A percentile compares a stretch with the other conserved stretches of the same genome.
Evolutionary conservation across 805 yeast genomes (phyloP).

Genomic region (Debaryomyces tyrocola): DNA sequence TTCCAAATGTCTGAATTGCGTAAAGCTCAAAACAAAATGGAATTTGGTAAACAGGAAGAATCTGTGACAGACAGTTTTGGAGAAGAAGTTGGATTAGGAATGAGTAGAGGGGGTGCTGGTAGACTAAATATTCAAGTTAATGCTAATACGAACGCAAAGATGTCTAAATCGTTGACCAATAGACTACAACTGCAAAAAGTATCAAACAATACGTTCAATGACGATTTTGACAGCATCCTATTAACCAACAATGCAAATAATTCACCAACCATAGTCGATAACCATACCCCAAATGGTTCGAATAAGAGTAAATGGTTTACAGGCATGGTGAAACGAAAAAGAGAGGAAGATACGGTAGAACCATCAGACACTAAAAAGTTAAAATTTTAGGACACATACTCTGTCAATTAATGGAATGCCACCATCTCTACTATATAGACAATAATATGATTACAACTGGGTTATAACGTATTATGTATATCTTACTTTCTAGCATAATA

Average conservation of each 20-base stretch:
- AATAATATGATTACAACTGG: not conserved
- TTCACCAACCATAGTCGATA: not conserved
- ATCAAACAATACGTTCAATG: slow-evolving; percentile 5
- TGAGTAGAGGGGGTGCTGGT: slow-evolving; percentile 46
- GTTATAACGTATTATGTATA: not conserved
- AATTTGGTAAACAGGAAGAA: slow-evolving; percentile 74
- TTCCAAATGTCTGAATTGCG: slow-evolving; percentile 78
- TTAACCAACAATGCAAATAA: slow-evolving; percentile 7
- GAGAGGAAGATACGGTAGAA: not conserved
- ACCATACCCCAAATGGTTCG: not conserved
- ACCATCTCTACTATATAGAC: not conserved
- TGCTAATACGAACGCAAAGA: slow-evolving; percentile 52
- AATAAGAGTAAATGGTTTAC: slow-evolving; percentile 18
- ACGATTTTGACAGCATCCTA: slow-evolving; percentile 16
- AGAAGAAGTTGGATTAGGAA: slow-evolving; percentile 81
- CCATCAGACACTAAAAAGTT: not conserved
- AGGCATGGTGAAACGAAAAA: slow-evolving; percentile 17
- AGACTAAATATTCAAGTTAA: slow-evolving; percentile 34
- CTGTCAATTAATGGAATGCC: too few species aligned
- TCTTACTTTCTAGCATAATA: not conserved
- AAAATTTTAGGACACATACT: not conserved
- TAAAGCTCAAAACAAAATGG: slow-evolving; percentile 81
- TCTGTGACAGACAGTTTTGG: slow-evolving; percentile 65
- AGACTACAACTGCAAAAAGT: slow-evolving; percentile 33
- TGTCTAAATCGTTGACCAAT: slow-evolving; percentile 60